Evolutionary conservation across 108 stramenopile genomes (phyloP).

Genomic region (Parietichytrium sp.): DNA sequence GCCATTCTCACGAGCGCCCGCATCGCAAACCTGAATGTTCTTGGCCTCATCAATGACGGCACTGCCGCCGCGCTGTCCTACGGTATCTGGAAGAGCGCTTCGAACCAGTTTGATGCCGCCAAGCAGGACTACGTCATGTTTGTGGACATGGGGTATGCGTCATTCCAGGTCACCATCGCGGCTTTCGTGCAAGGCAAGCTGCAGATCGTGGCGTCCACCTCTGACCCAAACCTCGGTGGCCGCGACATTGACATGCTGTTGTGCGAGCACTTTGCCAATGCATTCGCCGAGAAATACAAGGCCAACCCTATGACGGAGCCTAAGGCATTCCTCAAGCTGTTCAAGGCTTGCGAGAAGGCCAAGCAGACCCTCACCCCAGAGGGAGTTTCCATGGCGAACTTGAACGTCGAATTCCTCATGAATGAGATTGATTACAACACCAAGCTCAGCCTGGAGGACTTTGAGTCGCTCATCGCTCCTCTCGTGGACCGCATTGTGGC

Average conservation of each 20-base stretch:
- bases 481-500: constrained; percentile 73
- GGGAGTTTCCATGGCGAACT: constrained; percentile 88
- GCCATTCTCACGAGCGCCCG: constrained; percentile 83
- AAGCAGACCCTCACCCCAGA: constrained; percentile 94
- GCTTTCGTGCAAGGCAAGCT: constrained; percentile 86
- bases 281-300: constrained; percentile 82
- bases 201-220: constrained; percentile 73
- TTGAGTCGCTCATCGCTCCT: constrained; percentile 75
- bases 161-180: constrained; percentile 75
- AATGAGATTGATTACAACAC: constrained; percentile 85
- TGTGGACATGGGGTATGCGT: constrained; percentile 44
- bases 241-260: constrained; percentile 85
- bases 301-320: constrained; percentile 72
- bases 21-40: constrained; percentile 82
- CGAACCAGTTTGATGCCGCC: constrained; percentile 78
- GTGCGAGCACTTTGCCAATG: constrained; percentile 79
- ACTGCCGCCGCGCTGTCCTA: constrained; percentile 93
- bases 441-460: constrained; percentile 73
- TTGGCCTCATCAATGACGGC: constrained; percentile 88
- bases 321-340: constrained; percentile 86
- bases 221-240: constrained; percentile 82
- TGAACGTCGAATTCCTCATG: constrained; percentile 87
- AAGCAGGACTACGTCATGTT: constrained; percentile 78
- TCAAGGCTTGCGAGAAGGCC: constrained; percentile 89
- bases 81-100: constrained; percentile 96